These are phyloP conservation scores for Eutreptiella sp. DNA, from an alignment of 208 protist genomes.

Conservation along the genomic window DNA sequence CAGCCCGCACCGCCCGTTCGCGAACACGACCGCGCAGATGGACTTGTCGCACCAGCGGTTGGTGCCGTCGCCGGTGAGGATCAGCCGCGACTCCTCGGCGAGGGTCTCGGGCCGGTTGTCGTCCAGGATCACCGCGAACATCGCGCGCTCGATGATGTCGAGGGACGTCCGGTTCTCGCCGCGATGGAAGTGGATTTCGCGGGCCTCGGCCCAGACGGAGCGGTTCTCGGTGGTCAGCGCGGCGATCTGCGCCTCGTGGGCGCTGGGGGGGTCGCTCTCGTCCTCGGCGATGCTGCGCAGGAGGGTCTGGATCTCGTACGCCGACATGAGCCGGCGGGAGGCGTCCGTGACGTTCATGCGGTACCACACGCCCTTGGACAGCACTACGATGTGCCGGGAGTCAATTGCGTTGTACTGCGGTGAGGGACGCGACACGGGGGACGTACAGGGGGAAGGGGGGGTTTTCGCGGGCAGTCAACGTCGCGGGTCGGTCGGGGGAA, in stretches of 20 bases:
- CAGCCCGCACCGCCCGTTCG: slow-evolving; percentile 50
- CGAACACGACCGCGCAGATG: slow-evolving; percentile 57
- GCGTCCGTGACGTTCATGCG: slow-evolving; percentile 45
- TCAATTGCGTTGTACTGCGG: slow-evolving; percentile 47
- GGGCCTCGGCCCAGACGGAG: slow-evolving; percentile 60
- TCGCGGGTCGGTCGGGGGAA: too few species aligned
- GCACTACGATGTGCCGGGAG: slow-evolving; percentile 57
- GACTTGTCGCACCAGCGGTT: slow-evolving; percentile 71
- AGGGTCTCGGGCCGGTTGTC: slow-evolving; percentile 33
- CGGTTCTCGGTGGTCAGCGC: slow-evolving; percentile 57
- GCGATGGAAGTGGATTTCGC: slow-evolving; percentile 43
- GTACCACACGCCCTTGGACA: slow-evolving; percentile 60
- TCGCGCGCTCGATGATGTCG: slow-evolving; percentile 56
- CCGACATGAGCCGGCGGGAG: slow-evolving; percentile 40
- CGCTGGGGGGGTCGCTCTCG: slow-evolving; percentile 45
- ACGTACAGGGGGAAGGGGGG: too few species aligned
- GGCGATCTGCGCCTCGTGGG: slow-evolving; percentile 56
- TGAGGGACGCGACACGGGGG: too few species aligned
- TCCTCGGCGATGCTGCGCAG: slow-evolving; percentile 7
- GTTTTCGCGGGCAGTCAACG: too few species aligned
- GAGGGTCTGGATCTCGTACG: slow-evolving; percentile 37
- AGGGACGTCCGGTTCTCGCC: slow-evolving; percentile 55
- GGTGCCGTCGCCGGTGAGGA: slow-evolving; percentile 55
- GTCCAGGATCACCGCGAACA: slow-evolving; percentile 66
- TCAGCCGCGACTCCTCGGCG: slow-evolving; percentile 29